These are phyloP conservation scores for Xylaria bambusicola DNA, from an alignment of 495 filamentous ascomycete genomes.

Conservation along the genomic window DNA sequence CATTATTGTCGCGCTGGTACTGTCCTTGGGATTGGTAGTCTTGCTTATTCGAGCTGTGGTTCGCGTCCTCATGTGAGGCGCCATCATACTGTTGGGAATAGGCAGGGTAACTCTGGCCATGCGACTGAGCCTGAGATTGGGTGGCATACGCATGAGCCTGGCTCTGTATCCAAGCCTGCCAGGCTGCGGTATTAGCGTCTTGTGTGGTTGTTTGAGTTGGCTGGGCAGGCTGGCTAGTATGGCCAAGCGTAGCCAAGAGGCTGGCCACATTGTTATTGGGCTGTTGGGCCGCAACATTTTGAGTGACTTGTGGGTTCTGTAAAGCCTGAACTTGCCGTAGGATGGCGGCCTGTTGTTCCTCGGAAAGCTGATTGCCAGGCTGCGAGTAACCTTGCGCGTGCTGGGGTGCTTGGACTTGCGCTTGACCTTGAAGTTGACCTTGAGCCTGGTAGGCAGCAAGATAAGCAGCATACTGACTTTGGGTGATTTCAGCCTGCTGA, in stretches of 20 bases:
- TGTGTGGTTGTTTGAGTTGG: conserved; percentile 9
- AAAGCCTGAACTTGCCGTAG: conserved; percentile 33
- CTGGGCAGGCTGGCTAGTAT: background rate
- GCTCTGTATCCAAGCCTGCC: conserved; percentile 22
- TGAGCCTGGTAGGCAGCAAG: conserved; percentile 10
- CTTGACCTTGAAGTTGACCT: too few species aligned
- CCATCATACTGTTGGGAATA: conserved; percentile 14
- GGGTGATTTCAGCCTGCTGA: background rate
- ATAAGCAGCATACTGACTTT: background rate
- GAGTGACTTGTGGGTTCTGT: conserved; percentile 22
- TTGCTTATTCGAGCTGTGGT: conserved; percentile 13
- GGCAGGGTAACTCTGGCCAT: conserved; percentile 16
- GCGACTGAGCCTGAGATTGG: conserved; percentile 17
- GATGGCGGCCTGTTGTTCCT: conserved; percentile 23
- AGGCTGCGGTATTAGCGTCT: conserved; percentile 8
- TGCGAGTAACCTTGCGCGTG: conserved; percentile 33
- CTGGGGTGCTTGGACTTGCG: conserved; percentile 19
- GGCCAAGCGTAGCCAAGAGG: conserved; percentile 23
- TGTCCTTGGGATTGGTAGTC: conserved; percentile 26
- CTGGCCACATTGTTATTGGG: conserved; percentile 17
- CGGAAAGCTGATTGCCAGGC: conserved; percentile 22
- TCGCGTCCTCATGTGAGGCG: background rate
- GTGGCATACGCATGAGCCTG: conserved; percentile 21
- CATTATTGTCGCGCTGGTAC: conserved; percentile 24
- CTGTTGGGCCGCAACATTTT: background rate